Conservation (phyloP, 306 rosid genomes). For the Medicago ruthenica region DNA sequence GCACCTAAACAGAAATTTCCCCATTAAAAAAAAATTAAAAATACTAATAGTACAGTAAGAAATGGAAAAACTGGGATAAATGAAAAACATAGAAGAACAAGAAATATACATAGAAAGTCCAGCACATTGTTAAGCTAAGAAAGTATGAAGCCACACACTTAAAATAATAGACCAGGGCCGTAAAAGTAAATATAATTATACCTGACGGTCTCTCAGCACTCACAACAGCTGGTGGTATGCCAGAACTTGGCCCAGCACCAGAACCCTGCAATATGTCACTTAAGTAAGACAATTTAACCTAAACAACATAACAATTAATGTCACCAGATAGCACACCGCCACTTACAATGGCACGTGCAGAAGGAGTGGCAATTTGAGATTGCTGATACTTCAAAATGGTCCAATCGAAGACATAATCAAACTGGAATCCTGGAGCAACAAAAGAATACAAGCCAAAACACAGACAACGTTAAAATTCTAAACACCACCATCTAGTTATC, state of each 20-base stretch:
- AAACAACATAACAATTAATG: slow-evolving; percentile 9
- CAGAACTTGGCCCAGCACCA: slow-evolving; percentile 95
- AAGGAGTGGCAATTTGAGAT: slow-evolving; percentile 81
- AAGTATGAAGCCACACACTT: slow-evolving; percentile 7
- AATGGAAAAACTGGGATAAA: background rate
- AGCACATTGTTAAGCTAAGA: background rate
- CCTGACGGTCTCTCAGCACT: slow-evolving; percentile 81
- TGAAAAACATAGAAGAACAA: background rate
- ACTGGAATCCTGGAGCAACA: slow-evolving; percentile 80
- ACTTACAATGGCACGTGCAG: slow-evolving; percentile 74
- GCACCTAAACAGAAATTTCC: slow-evolving; percentile 61
- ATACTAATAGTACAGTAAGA: background rate
- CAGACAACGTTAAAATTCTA: slow-evolving; percentile 21
- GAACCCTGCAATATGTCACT: slow-evolving; percentile 60
- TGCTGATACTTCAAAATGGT: slow-evolving; percentile 96
- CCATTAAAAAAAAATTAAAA: slow-evolving; percentile 13
- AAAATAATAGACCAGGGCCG: slow-evolving; percentile 7
- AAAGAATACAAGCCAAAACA: slow-evolving; percentile 30
- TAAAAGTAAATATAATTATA: slow-evolving; percentile 37
- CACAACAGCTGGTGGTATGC: slow-evolving; percentile 69
- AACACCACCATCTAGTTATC: slow-evolving; percentile 21
- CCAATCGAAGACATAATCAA: slow-evolving; percentile 98
- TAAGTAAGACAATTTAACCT: slow-evolving; percentile 38
- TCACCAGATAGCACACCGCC: slow-evolving; percentile 10
- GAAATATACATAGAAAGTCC: background rate